Base-by-base conservation (phyloP, 176 grass and related monocot genomes). In the Avena insularis region DNA sequence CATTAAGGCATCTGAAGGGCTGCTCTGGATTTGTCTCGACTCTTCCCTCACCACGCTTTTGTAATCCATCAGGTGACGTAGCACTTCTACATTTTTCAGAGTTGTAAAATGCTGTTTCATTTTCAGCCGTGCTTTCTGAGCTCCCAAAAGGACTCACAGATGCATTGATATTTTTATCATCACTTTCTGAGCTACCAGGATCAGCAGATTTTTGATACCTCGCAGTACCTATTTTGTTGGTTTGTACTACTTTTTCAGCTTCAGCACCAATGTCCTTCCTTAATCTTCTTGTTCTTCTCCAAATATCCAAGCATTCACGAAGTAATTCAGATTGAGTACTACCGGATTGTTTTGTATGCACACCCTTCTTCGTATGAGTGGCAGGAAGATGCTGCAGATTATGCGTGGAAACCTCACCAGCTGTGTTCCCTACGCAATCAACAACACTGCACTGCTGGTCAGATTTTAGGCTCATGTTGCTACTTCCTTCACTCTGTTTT, bases 241-340 rank as follows among this genome's bases (percentile, higher is more conserved):
- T 4, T 25, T 84, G n/a, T 57, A 61, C 17, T 9, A 33, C 6
- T 56, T 57, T 81, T 36, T 75, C 83, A 85, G 77, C 58, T 73
- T 58, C 61, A 75, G 88, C 57, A 81, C 67, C 50, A 36, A 4
- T 66, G 48, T 67, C 49, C 35, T 81, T 81, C 78, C 70, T 81
- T 75, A 85, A 57, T 81, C 72, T 54, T 85, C 78, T 75, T 71
- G 60, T 38, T 76, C 79, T 63, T 85, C 68, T 85, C 88, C 88
- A 85, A 19, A 85, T 17, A 73, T 25, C 35, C 40, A 85, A 75
- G 81, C 83, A 85, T 59, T 86, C 83, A 23, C 59, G 88, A 85
- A 80, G 47, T 38, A 80, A 50, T 74, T 86, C 48, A 49, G 82
- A 74, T 36, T 20, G 67, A 55, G 43, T 11, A 85, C 47, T 76